Base-by-base conservation (phyloP, 768 basidiomycete genomes). In the Albatrellus ellisii region DNA sequence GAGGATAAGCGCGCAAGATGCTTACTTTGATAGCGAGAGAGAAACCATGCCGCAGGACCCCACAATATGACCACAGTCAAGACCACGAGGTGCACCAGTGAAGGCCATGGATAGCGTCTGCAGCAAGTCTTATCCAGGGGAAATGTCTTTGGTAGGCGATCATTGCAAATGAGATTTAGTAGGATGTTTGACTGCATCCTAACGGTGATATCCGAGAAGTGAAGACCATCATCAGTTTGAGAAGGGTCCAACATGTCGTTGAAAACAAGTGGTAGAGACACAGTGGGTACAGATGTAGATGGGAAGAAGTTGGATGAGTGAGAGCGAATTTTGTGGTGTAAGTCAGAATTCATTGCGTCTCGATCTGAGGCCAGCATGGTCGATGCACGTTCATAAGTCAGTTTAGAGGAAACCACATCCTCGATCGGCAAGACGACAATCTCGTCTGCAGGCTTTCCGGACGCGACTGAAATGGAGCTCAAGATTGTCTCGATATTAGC, bases 281-380 rank as follows among this genome's bases (percentile, higher is more conserved):
- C 29, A n/a, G n/a, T n/a, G n/a, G n/a, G n/a, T n/a, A n/a, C n/a
- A n/a, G n/a, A n/a, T n/a, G n/a, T n/a, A n/a, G n/a, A n/a, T n/a
- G n/a, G n/a, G n/a, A n/a, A n/a, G n/a, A n/a, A n/a, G 41, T 44
- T 42, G 29, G 47, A 45, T 14, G 48, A 46, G 29, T 59, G 52
- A 35, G 64, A 63, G 45, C 66, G 58, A 17, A 86, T 70, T 40
- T 83, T 75, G 54, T 86, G 82, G 46, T 66, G 67, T 39, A 91
- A 67, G 56, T 86, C 81, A 2, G 82, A 79, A 58, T 95, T 94
- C 88, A 95, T 91, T 29, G 82, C 84, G 52, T 88, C 81, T 42
- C 92, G 79, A 53, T 91, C 86, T 11, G 79, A 71, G 20, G 75
- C 66, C 43, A 73, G 73, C 67, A 95, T 83, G 8, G 77, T 79